Percentiles rank a stretch among this genome's conserved stretches.
Conservation (phyloP, 176 grass and related monocot genomes). For the Oryza nivara region DNA sequence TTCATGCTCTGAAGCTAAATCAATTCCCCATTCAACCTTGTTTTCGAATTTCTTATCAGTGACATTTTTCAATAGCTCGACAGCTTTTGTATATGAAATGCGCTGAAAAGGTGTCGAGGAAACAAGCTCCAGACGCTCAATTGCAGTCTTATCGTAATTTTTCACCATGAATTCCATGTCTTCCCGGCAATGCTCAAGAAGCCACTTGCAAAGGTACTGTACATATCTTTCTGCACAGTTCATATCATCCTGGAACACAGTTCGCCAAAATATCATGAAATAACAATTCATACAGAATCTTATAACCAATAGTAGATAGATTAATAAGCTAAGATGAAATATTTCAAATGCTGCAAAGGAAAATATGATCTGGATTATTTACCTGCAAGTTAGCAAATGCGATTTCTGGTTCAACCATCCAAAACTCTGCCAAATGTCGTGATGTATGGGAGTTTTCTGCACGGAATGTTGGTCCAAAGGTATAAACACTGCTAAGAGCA, state of each 20-base stretch:
- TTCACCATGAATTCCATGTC: slow-evolving; percentile 99
- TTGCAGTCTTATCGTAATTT: slow-evolving; percentile 75
- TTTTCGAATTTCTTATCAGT: slow-evolving; percentile 84
- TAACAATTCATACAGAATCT: background rate
- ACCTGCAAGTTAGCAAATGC: slow-evolving; percentile 97
- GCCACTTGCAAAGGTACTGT: slow-evolving; percentile 92
- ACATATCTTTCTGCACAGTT: slow-evolving; percentile 86
- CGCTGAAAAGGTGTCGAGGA: slow-evolving; percentile 69
- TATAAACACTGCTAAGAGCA: slow-evolving; percentile 88
- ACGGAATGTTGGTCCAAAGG: slow-evolving; percentile 95
- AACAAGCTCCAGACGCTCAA: slow-evolving; percentile 86
- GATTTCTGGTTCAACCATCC: slow-evolving; percentile 99
- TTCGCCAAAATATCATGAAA: background rate
- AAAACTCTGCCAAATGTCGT: slow-evolving; percentile 93
- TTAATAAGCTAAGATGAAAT: slow-evolving; percentile 2
- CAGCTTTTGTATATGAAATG: slow-evolving; percentile 85
- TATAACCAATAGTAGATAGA: background rate
- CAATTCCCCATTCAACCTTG: slow-evolving; percentile 96
- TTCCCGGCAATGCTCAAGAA: slow-evolving; percentile 74
- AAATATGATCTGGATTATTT: background rate
- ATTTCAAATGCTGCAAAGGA: background rate
- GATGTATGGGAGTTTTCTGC: slow-evolving; percentile 94
- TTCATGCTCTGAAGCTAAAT: slow-evolving; percentile 97
- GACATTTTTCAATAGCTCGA: slow-evolving; percentile 72
- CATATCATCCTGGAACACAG: slow-evolving; percentile 80